phyloP scores from a whole-genome alignment of 179 eudicot species.

The Beta corolliflora region DNA sequence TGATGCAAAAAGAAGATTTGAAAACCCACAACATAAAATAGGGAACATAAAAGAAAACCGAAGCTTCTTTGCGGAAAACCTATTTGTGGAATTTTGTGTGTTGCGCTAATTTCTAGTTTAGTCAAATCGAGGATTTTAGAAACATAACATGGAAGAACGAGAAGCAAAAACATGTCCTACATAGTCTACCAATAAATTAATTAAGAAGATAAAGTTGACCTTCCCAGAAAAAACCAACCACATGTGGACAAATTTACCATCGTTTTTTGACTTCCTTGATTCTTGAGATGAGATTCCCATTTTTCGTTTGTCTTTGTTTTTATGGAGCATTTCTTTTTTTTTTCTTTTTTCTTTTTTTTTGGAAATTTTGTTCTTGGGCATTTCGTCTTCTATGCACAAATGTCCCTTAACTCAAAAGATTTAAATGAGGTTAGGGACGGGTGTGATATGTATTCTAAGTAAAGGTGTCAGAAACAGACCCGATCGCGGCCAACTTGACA shows the following conservation, averaged over 20 bases:
- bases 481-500: too few species aligned
- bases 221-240: constrained; percentile 34
- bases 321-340: neutral
- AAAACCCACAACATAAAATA: constrained; percentile 4
- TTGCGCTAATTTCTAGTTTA: constrained; percentile 9
- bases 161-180: constrained; percentile 12
- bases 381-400: neutral
- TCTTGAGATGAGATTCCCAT: constrained; percentile 4
- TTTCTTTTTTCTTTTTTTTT: neutral
- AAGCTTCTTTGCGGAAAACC: constrained; percentile 29
- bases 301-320: neutral
- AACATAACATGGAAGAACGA: constrained; percentile 15
- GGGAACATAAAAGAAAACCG: constrained; percentile 20
- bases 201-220: constrained; percentile 26
- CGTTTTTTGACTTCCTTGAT: constrained; percentile 19
- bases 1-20: constrained; percentile 7
- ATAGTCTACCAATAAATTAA: neutral
- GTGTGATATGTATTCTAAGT: too few species aligned
- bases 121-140: constrained; percentile 13
- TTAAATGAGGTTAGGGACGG: too few species aligned
- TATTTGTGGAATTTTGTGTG: constrained; percentile 13
- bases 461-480: too few species aligned
- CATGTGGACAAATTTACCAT: constrained; percentile 31
- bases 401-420: neutral
- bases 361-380: neutral